Base-by-base conservation (phyloP, 495 filamentous ascomycete genomes). In the Lasiosphaeria hispida region DNA sequence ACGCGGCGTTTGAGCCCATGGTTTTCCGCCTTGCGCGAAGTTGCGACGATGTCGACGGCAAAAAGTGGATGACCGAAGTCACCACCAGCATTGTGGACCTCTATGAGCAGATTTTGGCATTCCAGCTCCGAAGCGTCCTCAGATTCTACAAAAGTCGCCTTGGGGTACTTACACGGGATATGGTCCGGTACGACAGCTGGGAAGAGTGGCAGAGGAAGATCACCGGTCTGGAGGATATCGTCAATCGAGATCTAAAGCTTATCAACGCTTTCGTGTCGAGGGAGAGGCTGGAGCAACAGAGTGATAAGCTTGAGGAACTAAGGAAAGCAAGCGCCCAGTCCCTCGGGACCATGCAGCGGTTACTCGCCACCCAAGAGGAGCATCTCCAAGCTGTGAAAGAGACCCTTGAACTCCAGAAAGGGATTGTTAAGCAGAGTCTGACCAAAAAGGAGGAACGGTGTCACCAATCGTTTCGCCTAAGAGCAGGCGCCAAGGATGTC, bases 381-480 rank as follows among this genome's bases (percentile, higher is more conserved):
- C 13, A n/a, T 6, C 18, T 30, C 9, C 17, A 48, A 10, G 10
- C 10, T 30, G 45, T 17, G 14, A 33, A 48, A 23, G 45, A 49
- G 11, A 10, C 9, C 5, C 23, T 35, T 10, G 47, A 49, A 7
- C 10, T 49, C 8, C 47, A 36, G 23, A 11, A 9, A 36, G 23
- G 35, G 4, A 5, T 5, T 8, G 19, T 8, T 5, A 13, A 37
- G 47, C 45, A 33, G 10, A 23, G 33, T 9, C 45, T 48, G 10
- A n/a, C 47, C 23, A 9, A 49, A 11, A 15, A 52, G 45, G 34
- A 72, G 45, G 9, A 63, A 17, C 11, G 71, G 55, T 74, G 72
- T 47, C 66, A 57, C 44, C 69, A 70, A 23, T 34, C 67, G 10
- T 71, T 76, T 34, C 68, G 71, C 23, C 66, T 68, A 7, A 63